Percentiles rank a stretch among this genome's conserved stretches.
phyloP scores from a whole-genome alignment of 129 eudicot genomes.

The Helianthus tuberosus region DNA sequence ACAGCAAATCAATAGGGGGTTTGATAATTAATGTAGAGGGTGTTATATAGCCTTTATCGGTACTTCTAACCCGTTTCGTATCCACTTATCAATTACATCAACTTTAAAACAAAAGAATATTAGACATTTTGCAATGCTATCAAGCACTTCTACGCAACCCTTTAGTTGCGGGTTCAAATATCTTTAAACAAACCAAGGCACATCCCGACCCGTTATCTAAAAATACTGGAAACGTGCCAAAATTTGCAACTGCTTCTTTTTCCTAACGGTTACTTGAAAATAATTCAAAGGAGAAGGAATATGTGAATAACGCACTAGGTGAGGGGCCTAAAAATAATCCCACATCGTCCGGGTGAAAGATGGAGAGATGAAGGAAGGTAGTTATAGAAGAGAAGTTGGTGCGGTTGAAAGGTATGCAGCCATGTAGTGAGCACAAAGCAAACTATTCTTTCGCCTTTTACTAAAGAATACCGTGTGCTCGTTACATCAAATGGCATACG shows the following conservation, averaged over 20 bases:
- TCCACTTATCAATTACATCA: neutral
- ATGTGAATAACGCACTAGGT: no score
- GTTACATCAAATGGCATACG: slow-evolving; percentile 8
- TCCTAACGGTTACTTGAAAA: no score
- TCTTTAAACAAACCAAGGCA: no score
- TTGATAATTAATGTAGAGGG: no score
- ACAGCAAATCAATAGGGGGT: no score
- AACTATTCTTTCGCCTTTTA: slow-evolving; percentile 91
- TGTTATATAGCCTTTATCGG: no score
- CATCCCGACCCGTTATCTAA: no score
- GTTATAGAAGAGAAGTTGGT: neutral
- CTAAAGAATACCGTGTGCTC: slow-evolving; percentile 85
- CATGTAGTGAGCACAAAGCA: slow-evolving; percentile 61
- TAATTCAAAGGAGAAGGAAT: no score
- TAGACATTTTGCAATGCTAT: neutral
- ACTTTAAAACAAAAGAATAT: neutral
- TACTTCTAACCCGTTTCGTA: no score
- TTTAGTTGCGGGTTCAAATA: no score
- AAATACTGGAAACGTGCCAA: no score
- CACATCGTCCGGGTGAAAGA: neutral
- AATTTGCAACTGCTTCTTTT: no score
- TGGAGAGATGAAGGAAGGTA: neutral
- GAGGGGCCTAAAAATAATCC: neutral
- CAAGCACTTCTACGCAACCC: neutral
- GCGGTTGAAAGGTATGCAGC: slow-evolving; percentile 18